Conservation (phyloP, 139 green algal genomes). For the Spirogloea muscicola region DNA sequence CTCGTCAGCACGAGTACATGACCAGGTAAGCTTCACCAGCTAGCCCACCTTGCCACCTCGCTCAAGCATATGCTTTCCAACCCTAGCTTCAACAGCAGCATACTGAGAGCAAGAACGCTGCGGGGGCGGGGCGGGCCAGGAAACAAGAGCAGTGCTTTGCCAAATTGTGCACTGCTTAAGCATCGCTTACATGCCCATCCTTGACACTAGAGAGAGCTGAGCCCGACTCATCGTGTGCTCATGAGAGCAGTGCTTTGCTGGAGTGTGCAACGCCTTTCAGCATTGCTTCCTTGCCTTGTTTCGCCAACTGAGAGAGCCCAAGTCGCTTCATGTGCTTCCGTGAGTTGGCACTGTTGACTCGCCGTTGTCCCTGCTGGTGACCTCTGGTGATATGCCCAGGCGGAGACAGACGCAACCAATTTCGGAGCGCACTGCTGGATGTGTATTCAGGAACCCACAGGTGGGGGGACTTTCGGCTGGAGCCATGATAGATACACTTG, state of each 20-base stretch:
- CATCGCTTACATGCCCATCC: background rate
- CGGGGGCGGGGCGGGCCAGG: too few species aligned
- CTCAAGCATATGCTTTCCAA: background rate
- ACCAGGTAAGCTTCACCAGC: slow-evolving; percentile 6
- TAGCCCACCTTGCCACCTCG: too few species aligned
- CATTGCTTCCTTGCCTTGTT: background rate
- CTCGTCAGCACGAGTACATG: slow-evolving; percentile 42
- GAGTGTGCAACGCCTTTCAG: background rate
- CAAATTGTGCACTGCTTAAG: background rate
- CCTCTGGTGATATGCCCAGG: background rate
- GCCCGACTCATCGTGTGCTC: too few species aligned
- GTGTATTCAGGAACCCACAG: slow-evolving; percentile 52
- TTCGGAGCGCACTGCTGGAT: slow-evolving; percentile 24
- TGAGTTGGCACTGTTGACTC: background rate
- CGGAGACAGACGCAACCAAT: slow-evolving; percentile 42
- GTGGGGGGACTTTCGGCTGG: slow-evolving; percentile 27
- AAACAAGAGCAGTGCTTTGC: background rate
- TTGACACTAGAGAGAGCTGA: too few species aligned
- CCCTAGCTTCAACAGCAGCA: background rate
- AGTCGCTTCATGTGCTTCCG: too few species aligned
- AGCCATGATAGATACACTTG: slow-evolving; percentile 48
- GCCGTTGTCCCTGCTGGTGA: background rate
- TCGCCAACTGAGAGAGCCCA: too few species aligned
- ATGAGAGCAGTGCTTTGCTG: slow-evolving; percentile 9
- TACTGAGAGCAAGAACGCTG: too few species aligned